These are phyloP conservation scores for Suhomyces anneliseae DNA, from an alignment of 1,139 yeast genomes.

Conservation along the genomic window DNA sequence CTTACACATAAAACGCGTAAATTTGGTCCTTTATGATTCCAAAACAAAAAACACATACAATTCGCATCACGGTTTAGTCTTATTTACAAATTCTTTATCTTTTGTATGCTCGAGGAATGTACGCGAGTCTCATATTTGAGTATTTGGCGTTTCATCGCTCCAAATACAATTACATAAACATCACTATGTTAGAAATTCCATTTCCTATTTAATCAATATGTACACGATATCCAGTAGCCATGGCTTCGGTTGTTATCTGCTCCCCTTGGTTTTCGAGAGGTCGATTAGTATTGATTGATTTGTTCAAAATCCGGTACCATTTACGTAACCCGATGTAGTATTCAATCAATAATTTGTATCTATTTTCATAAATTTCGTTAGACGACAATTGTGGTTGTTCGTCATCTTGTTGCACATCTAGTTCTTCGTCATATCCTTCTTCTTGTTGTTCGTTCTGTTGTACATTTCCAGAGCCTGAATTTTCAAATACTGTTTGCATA, in stretches of 20 bases:
- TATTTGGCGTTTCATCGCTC: no score
- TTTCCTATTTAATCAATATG: background rate
- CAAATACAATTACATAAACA: background rate
- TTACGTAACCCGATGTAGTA: constrained; percentile 13
- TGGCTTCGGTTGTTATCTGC: background rate
- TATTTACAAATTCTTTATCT: background rate
- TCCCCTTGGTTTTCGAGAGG: constrained; percentile 5
- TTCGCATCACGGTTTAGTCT: no score
- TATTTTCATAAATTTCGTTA: constrained; percentile 7
- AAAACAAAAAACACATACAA: no score
- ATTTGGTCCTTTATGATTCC: background rate
- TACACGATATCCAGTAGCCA: background rate
- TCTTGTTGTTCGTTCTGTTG: background rate
- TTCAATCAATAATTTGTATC: constrained; percentile 14
- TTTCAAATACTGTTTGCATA: constrained; percentile 1
- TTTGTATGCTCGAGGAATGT: background rate
- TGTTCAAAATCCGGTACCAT: constrained; percentile 11
- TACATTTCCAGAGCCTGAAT: background rate
- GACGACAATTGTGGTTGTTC: background rate
- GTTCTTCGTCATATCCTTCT: background rate
- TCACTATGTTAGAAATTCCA: background rate
- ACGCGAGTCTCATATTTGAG: no score
- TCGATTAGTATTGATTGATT: constrained; percentile 11
- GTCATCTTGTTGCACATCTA: background rate
- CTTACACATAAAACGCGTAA: background rate